Evolutionary conservation across 768 basidiomycete genomes (phyloP).

Genomic region (Glaciozyma martinii): DNA sequence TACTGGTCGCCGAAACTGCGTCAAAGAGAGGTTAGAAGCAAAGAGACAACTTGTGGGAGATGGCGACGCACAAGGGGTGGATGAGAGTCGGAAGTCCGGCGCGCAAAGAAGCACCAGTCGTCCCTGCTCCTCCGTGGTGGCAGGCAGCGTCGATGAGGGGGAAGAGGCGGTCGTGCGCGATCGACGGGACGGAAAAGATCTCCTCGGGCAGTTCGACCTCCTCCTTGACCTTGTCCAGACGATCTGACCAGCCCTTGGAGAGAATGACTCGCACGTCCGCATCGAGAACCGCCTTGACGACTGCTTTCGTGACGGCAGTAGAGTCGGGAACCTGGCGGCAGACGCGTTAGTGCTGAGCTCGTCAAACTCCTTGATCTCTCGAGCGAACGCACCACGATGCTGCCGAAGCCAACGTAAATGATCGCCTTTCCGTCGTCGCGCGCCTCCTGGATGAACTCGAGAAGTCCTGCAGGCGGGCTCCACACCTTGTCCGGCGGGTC

Average conservation of each 20-base stretch:
- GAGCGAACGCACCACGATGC: slow-evolving; percentile 61
- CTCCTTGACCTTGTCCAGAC: slow-evolving; percentile 64
- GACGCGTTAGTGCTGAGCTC: too few species aligned
- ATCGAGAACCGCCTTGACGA: slow-evolving; percentile 74
- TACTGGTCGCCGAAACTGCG: slow-evolving; percentile 61
- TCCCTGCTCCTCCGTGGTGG: slow-evolving; percentile 94
- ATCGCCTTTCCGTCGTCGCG: slow-evolving; percentile 68
- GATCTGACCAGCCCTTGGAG: slow-evolving; percentile 96
- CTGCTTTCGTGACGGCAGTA: slow-evolving; percentile 75
- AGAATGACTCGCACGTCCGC: slow-evolving; percentile 85
- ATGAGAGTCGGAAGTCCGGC: slow-evolving; percentile 90
- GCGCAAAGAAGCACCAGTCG: slow-evolving; percentile 39
- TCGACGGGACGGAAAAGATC: slow-evolving; percentile 69
- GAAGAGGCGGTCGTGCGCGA: slow-evolving; percentile 52
- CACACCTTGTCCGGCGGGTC: slow-evolving; percentile 51
- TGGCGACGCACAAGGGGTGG: slow-evolving; percentile 77
- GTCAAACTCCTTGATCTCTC: too few species aligned
- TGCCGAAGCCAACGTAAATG: slow-evolving; percentile 94
- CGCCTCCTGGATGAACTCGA: slow-evolving; percentile 72
- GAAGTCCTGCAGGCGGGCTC: slow-evolving; percentile 67
- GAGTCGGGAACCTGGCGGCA: slow-evolving; percentile 57
- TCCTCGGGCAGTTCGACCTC: slow-evolving; percentile 57
- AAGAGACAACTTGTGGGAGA: background rate
- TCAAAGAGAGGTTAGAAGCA: too few species aligned
- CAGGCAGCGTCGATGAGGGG: slow-evolving; percentile 85